Evolutionary conservation across 129 eudicot species (phyloP).

Genomic region (Escallonia herrerae): DNA sequence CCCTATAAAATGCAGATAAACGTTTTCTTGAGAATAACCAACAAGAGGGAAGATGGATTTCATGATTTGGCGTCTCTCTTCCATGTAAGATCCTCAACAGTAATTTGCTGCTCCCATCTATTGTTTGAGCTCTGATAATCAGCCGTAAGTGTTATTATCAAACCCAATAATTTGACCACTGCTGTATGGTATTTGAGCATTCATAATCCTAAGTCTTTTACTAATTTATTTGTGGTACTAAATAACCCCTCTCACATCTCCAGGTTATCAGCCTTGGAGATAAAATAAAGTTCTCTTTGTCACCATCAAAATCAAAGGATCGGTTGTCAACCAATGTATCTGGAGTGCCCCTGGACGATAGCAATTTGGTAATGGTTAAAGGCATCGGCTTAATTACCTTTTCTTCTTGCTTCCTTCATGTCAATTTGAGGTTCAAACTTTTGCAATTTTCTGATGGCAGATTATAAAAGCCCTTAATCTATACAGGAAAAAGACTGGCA

Average conservation of each 20-base stretch:
- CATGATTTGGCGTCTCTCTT: constrained; percentile 98
- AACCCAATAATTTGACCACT: not conserved
- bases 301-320: constrained; percentile 85
- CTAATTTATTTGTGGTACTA: constrained; percentile 3
- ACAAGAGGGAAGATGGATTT: constrained; percentile 89
- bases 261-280: constrained; percentile 97
- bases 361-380: constrained; percentile 69
- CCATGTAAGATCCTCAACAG: constrained; percentile 51
- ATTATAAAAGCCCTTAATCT: constrained; percentile 89
- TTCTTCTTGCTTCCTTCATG: constrained; percentile 1
- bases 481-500: constrained; percentile 81
- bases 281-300: constrained; percentile 80
- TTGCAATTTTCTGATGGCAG: constrained; percentile 36
- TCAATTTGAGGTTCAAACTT: not conserved
- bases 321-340: constrained; percentile 83
- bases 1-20: constrained; percentile 54
- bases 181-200: not conserved
- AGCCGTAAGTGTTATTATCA: not conserved
- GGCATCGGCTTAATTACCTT: not conserved
- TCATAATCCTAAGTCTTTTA: not conserved
- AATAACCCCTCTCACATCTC: not conserved
- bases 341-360: constrained; percentile 93
- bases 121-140: constrained; percentile 1
- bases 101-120: not conserved
- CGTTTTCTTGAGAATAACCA: constrained; percentile 85